Conservation (phyloP, 495 filamentous ascomycete species). For the Amphirosellinia nigrospora region DNA sequence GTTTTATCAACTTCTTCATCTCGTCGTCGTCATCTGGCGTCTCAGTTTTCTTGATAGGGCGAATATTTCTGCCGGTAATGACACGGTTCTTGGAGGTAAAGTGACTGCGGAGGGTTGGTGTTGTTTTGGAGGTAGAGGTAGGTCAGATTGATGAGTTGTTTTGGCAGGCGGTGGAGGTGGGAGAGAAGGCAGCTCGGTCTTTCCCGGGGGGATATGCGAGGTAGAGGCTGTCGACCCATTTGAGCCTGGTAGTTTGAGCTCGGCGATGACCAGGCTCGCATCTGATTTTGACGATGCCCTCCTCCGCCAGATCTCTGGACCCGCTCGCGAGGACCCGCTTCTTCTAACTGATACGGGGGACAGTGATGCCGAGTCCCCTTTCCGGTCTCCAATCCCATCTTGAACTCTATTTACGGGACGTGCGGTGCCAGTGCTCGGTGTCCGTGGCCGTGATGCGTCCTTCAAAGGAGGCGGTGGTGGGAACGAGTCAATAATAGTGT, state of each 20-base stretch:
- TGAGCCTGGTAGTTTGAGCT: conserved; percentile 50
- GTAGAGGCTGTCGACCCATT: conserved; percentile 53
- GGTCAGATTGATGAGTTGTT: conserved; percentile 8
- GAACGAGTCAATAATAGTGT: conserved; percentile 27
- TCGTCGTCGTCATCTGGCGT: conserved; percentile 27
- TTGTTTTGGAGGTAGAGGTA: conserved; percentile 26
- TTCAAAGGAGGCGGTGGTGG: conserved; percentile 51
- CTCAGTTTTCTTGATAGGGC: conserved; percentile 30
- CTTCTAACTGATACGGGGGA: conserved; percentile 25
- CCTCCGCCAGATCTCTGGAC: conserved; percentile 50
- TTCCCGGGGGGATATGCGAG: conserved; percentile 21
- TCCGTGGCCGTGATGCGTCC: conserved; percentile 35
- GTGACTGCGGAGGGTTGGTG: conserved; percentile 18
- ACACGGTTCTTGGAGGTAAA: conserved; percentile 37
- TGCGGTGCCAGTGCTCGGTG: conserved; percentile 17
- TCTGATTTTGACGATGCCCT: conserved; percentile 53
- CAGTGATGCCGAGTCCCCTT: conserved; percentile 17
- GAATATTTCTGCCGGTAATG: conserved; percentile 37
- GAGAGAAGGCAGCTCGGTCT: conserved; percentile 26
- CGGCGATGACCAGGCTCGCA: conserved; percentile 46
- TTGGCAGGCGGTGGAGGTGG: conserved; percentile 24
- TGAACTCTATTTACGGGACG: background rate
- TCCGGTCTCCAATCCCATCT: background rate
- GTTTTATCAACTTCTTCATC: conserved; percentile 34
- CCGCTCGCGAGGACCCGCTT: conserved; percentile 39